Percentiles rank a stretch among this genome's conserved stretches.
Conservation (phyloP, 768 basidiomycete species). For the Infundibulicybe gibba region DNA sequence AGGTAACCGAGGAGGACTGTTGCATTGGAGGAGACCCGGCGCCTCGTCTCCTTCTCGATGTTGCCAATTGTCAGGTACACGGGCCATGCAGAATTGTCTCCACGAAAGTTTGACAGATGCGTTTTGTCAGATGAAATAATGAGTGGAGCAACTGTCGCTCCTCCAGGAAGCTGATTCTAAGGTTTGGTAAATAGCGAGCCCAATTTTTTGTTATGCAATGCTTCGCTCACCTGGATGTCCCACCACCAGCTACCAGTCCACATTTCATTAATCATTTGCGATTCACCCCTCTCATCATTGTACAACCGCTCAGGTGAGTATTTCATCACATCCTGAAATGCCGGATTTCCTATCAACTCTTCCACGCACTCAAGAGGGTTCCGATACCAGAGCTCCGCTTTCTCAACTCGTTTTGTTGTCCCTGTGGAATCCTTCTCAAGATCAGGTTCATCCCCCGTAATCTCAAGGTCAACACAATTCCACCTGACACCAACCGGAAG, state of each 20-base stretch:
- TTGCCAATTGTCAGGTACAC: constrained; percentile 31
- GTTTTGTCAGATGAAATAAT: constrained; percentile 19
- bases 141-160: constrained; percentile 18
- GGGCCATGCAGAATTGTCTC: constrained; percentile 27
- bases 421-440: not conserved
- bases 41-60: constrained; percentile 16
- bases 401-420: constrained; percentile 1
- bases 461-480: not conserved
- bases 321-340: constrained; percentile 14
- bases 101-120: constrained; percentile 17
- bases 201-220: no score
- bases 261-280: not conserved
- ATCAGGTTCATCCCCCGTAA: not conserved
- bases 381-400: constrained; percentile 16
- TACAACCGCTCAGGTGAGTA: constrained; percentile 19
- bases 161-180: constrained; percentile 1
- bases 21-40: constrained; percentile 15
- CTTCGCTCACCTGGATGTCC: not conserved
- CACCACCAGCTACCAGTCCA: not conserved
- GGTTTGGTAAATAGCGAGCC: no score
- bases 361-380: constrained; percentile 12
- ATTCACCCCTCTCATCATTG: constrained; percentile 8
- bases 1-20: constrained; percentile 25
- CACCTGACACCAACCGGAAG: not conserved
- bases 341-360: constrained; percentile 20